Percentiles rank a stretch among this genome's conserved stretches.
These are phyloP conservation scores for Fistulinella cinereoalba DNA, from an alignment of 1,284 basidiomycete species.

Conservation along the genomic window DNA sequence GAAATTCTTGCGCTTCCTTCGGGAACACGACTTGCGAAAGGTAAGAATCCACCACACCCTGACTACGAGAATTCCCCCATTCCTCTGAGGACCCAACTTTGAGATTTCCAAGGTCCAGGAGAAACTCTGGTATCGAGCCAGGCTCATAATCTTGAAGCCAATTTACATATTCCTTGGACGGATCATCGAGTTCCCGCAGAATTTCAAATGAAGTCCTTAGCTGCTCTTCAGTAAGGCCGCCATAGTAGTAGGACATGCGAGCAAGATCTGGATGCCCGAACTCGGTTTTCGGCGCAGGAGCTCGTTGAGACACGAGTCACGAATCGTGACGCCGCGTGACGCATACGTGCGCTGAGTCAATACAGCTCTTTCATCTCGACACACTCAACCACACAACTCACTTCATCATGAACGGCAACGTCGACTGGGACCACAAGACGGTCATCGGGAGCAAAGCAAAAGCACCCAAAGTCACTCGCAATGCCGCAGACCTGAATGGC, in stretches of 20 bases:
- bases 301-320: background rate
- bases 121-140: background rate
- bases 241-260: slow-evolving; percentile 50
- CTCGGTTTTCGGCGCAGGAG: slow-evolving; percentile 45
- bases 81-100: slow-evolving; percentile 46
- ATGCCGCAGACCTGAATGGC: slow-evolving; percentile 72
- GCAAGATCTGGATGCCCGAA: slow-evolving; percentile 57
- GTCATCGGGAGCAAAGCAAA: slow-evolving; percentile 78
- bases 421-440: slow-evolving; percentile 68
- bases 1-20: slow-evolving; percentile 42
- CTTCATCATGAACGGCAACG: slow-evolving; percentile 48
- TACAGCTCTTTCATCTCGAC: slow-evolving; percentile 9
- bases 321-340: background rate
- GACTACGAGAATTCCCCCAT: slow-evolving; percentile 29
- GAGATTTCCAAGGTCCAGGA: slow-evolving; percentile 15
- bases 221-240: slow-evolving; percentile 41
- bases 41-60: slow-evolving; percentile 46
- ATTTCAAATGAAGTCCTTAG: slow-evolving; percentile 39
- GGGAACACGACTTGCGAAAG: slow-evolving; percentile 30
- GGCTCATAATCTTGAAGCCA: slow-evolving; percentile 37
- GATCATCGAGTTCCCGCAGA: slow-evolving; percentile 43
- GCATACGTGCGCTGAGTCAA: background rate
- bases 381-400: slow-evolving; percentile 7
- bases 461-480: slow-evolving; percentile 68
- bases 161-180: slow-evolving; percentile 38